phyloP scores from a whole-genome alignment of 1,284 basidiomycete genomes.

The Salmacisia buchloeana region DNA sequence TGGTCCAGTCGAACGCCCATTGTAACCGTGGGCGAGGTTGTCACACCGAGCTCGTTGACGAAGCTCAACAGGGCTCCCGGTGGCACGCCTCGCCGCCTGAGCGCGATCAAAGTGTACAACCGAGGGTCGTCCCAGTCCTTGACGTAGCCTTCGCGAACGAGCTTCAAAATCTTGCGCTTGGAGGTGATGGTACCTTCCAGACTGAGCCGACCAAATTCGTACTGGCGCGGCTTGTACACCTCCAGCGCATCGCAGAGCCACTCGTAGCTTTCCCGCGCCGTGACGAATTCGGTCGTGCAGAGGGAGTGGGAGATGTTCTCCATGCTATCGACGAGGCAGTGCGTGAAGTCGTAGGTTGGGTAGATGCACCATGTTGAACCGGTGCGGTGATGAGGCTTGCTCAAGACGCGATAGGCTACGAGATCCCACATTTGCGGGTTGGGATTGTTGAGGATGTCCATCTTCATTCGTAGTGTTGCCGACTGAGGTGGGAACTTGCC shows the following conservation, averaged over 20 bases:
- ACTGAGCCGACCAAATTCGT: slow-evolving; percentile 89
- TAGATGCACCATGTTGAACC: slow-evolving; percentile 79
- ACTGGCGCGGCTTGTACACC: slow-evolving; percentile 97
- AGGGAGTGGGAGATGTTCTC: slow-evolving; percentile 99
- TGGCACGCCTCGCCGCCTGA: slow-evolving; percentile 87
- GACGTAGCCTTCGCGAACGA: slow-evolving; percentile 80
- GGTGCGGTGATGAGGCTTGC: slow-evolving; percentile 87
- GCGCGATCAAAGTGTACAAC: slow-evolving; percentile 93
- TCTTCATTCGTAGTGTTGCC: slow-evolving; percentile 94
- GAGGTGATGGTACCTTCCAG: slow-evolving; percentile 94
- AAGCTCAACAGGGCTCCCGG: slow-evolving; percentile 91
- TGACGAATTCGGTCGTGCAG: slow-evolving; percentile 93
- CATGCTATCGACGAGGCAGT: slow-evolving; percentile 96
- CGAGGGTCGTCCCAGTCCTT: slow-evolving; percentile 96
- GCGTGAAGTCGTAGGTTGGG: slow-evolving; percentile 98
- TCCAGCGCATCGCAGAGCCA: slow-evolving; percentile 96
- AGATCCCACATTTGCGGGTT: slow-evolving; percentile 99
- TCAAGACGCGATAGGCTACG: slow-evolving; percentile 89
- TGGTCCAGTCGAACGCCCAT: slow-evolving; percentile 90
- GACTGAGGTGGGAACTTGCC: slow-evolving; percentile 85
- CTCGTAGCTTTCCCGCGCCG: slow-evolving; percentile 95
- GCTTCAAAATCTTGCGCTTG: slow-evolving; percentile 87
- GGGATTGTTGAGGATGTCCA: slow-evolving; percentile 74
- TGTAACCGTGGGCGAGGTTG: slow-evolving; percentile 61
- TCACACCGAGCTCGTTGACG: slow-evolving; percentile 86